Evolutionary conservation across 805 yeast genomes (phyloP).

Genomic region (Yamadazyma laniorum): DNA sequence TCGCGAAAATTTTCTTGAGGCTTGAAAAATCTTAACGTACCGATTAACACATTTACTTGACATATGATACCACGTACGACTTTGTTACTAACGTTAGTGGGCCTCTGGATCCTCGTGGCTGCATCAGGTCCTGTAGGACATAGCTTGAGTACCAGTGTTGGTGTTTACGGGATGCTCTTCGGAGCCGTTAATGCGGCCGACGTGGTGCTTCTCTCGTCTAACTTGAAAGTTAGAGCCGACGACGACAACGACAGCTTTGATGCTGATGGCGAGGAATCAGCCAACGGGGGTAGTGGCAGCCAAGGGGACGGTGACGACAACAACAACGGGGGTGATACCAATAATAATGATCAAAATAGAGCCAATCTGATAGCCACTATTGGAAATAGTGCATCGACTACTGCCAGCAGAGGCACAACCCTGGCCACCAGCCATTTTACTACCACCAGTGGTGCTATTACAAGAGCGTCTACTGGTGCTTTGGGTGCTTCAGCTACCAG

Average conservation of each 20-base stretch:
- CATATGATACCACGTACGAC: slow-evolving; percentile 7
- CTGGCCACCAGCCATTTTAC: no score
- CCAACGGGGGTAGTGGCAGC: not conserved
- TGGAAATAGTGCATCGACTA: no score
- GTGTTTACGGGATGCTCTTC: not conserved
- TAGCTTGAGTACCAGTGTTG: not conserved
- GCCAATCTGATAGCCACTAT: not conserved
- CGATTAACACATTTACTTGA: not conserved
- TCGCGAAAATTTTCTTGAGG: slow-evolving; percentile 6
- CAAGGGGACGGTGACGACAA: slow-evolving; percentile 2
- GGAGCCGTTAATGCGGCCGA: not conserved
- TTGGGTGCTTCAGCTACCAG: no score
- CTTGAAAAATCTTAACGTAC: no score
- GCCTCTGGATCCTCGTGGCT: no score
- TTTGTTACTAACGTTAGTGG: no score
- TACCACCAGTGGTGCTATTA: no score
- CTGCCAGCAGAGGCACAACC: no score
- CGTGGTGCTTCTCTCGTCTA: not conserved
- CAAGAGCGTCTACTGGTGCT: no score
- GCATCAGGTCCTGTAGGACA: not conserved
- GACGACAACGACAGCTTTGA: not conserved
- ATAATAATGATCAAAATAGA: slow-evolving; percentile 1
- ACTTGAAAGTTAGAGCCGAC: not conserved
- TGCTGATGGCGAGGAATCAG: not conserved
- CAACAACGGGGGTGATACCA: not conserved